Evolutionary conservation across 352 stramenopile species (phyloP).

Genomic region (Phytophthora sp.): DNA sequence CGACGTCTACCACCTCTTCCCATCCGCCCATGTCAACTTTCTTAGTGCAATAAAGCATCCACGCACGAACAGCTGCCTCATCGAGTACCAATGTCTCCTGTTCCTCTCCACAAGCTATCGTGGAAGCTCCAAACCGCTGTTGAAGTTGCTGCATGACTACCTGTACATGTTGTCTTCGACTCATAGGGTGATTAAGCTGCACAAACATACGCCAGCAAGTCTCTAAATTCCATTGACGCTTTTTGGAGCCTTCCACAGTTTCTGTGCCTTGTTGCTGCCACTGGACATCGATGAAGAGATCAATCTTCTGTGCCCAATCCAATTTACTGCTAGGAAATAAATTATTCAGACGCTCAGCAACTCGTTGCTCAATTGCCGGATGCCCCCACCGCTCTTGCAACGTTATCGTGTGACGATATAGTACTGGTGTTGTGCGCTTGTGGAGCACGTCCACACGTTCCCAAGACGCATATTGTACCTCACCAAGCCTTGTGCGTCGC

Average conservation of each 20-base stretch:
- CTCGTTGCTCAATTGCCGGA: constrained; percentile 48
- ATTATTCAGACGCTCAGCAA: constrained; percentile 45
- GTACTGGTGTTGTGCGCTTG: constrained; percentile 12
- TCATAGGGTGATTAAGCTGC: constrained; percentile 46
- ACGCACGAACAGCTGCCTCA: constrained; percentile 38
- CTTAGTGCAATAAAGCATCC: constrained; percentile 48
- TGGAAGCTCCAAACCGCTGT: constrained; percentile 20
- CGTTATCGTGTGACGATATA: constrained; percentile 47
- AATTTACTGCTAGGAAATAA: constrained; percentile 65
- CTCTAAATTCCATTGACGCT: constrained; percentile 31
- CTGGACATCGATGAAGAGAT: constrained; percentile 61
- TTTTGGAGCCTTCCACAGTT: not conserved
- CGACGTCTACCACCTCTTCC: constrained; percentile 54
- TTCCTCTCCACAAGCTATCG: not conserved
- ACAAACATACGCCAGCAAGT: constrained; percentile 31
- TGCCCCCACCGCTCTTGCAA: constrained; percentile 57
- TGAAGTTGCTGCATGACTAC: constrained; percentile 30
- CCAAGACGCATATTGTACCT: constrained; percentile 36
- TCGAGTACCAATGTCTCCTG: constrained; percentile 5
- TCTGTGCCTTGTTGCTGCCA: constrained; percentile 14
- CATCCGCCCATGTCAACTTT: constrained; percentile 59
- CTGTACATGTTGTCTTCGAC: constrained; percentile 37
- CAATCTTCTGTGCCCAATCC: constrained; percentile 55
- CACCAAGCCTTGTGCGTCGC: constrained; percentile 41
- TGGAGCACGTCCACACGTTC: constrained; percentile 50